A percentile compares a stretch with the other conserved stretches of the same genome.
phyloP scores from a whole-genome alignment of 805 yeast genomes.

The Scheffersomyces ergatensis region DNA sequence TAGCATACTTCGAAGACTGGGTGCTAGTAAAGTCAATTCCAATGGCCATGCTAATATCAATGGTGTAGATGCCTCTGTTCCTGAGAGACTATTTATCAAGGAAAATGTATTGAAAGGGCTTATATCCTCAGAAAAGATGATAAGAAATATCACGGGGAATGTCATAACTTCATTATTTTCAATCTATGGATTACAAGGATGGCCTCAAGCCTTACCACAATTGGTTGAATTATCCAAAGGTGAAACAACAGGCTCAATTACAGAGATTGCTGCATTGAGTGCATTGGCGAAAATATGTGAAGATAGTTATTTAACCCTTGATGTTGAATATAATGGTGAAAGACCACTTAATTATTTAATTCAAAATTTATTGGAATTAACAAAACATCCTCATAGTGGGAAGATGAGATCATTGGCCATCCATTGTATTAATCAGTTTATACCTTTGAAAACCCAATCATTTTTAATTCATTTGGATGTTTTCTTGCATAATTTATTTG shows the following conservation, averaged over 20 bases:
- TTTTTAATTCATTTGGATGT: slow-evolving; percentile 64
- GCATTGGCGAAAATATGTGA: slow-evolving; percentile 89
- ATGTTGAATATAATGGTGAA: slow-evolving; percentile 60
- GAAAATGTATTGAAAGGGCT: slow-evolving; percentile 55
- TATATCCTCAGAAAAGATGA: slow-evolving; percentile 51
- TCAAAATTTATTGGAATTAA: slow-evolving; percentile 58
- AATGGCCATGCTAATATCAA: too few species aligned
- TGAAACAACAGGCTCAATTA: slow-evolving; percentile 11
- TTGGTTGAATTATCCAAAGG: slow-evolving; percentile 57
- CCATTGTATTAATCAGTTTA: slow-evolving; percentile 72
- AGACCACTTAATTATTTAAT: slow-evolving; percentile 69
- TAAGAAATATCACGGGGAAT: slow-evolving; percentile 86
- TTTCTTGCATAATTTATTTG: slow-evolving; percentile 62
- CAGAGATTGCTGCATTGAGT: slow-evolving; percentile 74
- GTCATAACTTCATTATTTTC: slow-evolving; percentile 81
- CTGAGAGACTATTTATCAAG: slow-evolving; percentile 31
- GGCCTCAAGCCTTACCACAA: slow-evolving; percentile 76
- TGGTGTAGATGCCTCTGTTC: too few species aligned
- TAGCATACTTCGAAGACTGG: slow-evolving; percentile 38
- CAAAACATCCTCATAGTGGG: slow-evolving; percentile 34
- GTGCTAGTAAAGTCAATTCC: slow-evolving; percentile 4
- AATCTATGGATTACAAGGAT: slow-evolving; percentile 59
- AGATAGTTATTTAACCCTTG: slow-evolving; percentile 69
- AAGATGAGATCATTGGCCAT: slow-evolving; percentile 61
- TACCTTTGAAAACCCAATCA: slow-evolving; percentile 66